Percentiles rank a stretch among this genome's conserved stretches.
phyloP scores from a whole-genome alignment of 1,284 basidiomycete genomes.

The Phellinidium pouzarii region DNA sequence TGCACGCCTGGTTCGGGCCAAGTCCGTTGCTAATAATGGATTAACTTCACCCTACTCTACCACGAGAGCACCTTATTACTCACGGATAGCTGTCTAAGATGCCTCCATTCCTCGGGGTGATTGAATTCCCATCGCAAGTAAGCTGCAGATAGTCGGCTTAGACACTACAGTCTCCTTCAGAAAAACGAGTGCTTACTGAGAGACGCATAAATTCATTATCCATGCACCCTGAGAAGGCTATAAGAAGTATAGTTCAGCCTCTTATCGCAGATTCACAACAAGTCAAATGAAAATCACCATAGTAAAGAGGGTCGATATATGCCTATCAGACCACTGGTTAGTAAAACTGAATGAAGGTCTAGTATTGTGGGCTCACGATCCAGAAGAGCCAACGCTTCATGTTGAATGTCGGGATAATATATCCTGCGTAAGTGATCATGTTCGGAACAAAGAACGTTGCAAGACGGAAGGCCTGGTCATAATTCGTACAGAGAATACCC shows the following conservation, averaged over 20 bases:
- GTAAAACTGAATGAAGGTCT: too few relatives aligned
- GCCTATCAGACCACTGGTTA: too few relatives aligned
- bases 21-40: too few relatives aligned
- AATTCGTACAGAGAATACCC: slow-evolving; percentile 58
- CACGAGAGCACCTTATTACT: too few relatives aligned
- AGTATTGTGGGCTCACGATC: slow-evolving; percentile 81
- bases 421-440: slow-evolving; percentile 63
- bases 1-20: slow-evolving; percentile 64
- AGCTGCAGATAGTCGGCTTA: too few relatives aligned
- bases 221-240: slow-evolving; percentile 75
- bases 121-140: slow-evolving; percentile 59
- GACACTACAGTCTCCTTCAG: too few relatives aligned
- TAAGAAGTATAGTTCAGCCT: too few relatives aligned
- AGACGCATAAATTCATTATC: slow-evolving; percentile 81
- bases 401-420: slow-evolving; percentile 62
- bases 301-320: slow-evolving; percentile 26
- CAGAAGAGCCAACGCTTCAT: slow-evolving; percentile 91
- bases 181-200: too few relatives aligned
- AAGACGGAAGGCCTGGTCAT: slow-evolving; percentile 56
- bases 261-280: too few relatives aligned
- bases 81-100: slow-evolving; percentile 63
- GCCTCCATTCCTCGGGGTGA: slow-evolving; percentile 66
- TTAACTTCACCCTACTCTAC: too few relatives aligned
- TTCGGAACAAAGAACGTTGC: slow-evolving; percentile 59
- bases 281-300: too few relatives aligned